Evolutionary conservation across 23 red algal genomes (phyloP).

Genomic region (Gracilaria gracilis): DNA sequence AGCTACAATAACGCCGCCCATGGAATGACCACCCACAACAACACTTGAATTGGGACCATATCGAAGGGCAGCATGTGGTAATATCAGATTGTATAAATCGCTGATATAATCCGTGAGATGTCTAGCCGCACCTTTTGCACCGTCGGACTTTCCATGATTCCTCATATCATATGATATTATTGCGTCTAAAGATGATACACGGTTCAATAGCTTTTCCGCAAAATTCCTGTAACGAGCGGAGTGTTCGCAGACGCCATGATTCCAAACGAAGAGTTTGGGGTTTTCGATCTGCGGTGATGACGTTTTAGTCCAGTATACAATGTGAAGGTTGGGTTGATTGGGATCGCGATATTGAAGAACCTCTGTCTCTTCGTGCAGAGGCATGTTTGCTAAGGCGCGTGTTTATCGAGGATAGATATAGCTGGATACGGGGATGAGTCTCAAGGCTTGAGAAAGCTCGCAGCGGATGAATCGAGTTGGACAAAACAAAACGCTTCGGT

Average conservation of each 20-base stretch:
- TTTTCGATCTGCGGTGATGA: not conserved
- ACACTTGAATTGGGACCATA: slow-evolving; percentile 38
- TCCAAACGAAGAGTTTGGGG: slow-evolving; percentile 50
- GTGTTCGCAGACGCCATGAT: slow-evolving; percentile 74
- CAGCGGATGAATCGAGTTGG: no score
- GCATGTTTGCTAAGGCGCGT: not conserved
- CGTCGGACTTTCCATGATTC: slow-evolving; percentile 63
- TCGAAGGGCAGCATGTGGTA: not conserved
- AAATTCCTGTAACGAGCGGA: slow-evolving; percentile 61
- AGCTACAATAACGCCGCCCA: slow-evolving; percentile 56
- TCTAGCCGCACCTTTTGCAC: slow-evolving; percentile 22
- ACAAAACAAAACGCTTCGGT: no score
- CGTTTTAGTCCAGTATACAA: slow-evolving; percentile 27
- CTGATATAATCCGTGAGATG: slow-evolving; percentile 16
- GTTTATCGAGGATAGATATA: not conserved
- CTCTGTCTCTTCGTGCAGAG: slow-evolving; percentile 32
- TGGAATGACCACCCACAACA: slow-evolving; percentile 67
- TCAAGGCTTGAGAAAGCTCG: not conserved
- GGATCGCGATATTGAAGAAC: slow-evolving; percentile 52
- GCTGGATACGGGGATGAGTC: not conserved
- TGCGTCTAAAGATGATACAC: slow-evolving; percentile 32
- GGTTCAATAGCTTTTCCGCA: slow-evolving; percentile 38
- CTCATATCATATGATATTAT: slow-evolving; percentile 62
- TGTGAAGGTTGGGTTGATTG: slow-evolving; percentile 55
- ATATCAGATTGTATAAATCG: slow-evolving; percentile 43